Evolutionary conservation across 345 rosid genomes (phyloP).

Genomic region (Melaleuca quinquenervia): DNA sequence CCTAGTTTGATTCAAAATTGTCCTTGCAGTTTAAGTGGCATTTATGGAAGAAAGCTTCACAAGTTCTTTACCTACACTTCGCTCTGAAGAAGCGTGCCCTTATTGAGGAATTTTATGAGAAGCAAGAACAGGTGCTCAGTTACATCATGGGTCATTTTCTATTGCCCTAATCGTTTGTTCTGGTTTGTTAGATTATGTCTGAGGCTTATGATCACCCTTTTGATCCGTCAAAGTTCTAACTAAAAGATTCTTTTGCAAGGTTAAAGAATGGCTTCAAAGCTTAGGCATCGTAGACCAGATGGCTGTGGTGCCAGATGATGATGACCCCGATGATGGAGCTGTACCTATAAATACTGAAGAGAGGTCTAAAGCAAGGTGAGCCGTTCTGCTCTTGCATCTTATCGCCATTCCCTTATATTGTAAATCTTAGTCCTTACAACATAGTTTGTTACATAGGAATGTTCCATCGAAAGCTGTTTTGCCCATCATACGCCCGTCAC

Average conservation of each 20-base stretch:
- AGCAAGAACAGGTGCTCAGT: slow-evolving; percentile 63
- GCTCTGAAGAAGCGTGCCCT: slow-evolving; percentile 73
- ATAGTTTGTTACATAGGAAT: slow-evolving; percentile 24
- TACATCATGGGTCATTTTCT: neutral
- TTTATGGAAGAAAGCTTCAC: slow-evolving; percentile 88
- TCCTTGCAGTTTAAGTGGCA: slow-evolving; percentile 69
- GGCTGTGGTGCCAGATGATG: slow-evolving; percentile 68
- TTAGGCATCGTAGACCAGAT: slow-evolving; percentile 70
- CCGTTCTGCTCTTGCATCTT: neutral
- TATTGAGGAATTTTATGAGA: slow-evolving; percentile 74
- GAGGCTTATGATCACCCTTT: neutral
- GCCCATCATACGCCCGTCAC: slow-evolving; percentile 54
- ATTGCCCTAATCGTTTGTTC: neutral
- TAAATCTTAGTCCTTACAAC: neutral
- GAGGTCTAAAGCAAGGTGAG: slow-evolving; percentile 60
- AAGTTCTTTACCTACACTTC: slow-evolving; percentile 72
- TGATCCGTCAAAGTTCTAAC: neutral
- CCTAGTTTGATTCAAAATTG: neutral
- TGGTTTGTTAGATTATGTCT: neutral
- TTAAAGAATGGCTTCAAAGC: slow-evolving; percentile 86
- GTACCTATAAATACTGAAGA: slow-evolving; percentile 53
- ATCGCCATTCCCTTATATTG: neutral
- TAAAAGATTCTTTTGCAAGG: slow-evolving; percentile 19
- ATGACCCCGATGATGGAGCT: slow-evolving; percentile 90
- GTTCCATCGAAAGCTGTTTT: slow-evolving; percentile 78